A percentile compares a stretch with the other conserved stretches of the same genome.
phyloP scores from a whole-genome alignment of 345 rosid species.

The Populus tremula region DNA sequence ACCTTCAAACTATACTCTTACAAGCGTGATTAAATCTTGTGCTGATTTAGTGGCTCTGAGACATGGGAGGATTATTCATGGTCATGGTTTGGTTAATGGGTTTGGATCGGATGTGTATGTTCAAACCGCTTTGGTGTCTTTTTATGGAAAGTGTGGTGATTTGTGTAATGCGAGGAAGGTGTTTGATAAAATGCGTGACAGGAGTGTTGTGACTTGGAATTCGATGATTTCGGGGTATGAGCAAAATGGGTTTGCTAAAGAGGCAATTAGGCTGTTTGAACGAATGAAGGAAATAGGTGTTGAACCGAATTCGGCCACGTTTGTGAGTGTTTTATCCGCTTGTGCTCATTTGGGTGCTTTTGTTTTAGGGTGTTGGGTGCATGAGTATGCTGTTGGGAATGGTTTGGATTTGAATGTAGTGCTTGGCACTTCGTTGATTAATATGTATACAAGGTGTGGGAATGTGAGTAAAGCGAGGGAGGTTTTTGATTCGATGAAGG shows the following conservation, averaged over 20 bases:
- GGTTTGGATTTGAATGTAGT: slow-evolving; percentile 51
- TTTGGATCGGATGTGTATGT: slow-evolving; percentile 61
- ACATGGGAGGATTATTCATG: slow-evolving; percentile 55
- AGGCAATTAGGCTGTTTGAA: slow-evolving; percentile 56
- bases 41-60: slow-evolving; percentile 46
- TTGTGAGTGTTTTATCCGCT: slow-evolving; percentile 62
- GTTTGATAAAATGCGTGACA: slow-evolving; percentile 66
- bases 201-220: slow-evolving; percentile 75
- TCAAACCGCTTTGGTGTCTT: slow-evolving; percentile 58
- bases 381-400: slow-evolving; percentile 36
- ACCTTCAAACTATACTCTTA: slow-evolving; percentile 66
- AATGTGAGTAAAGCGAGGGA: slow-evolving; percentile 50
- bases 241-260: slow-evolving; percentile 62
- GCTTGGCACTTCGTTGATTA: slow-evolving; percentile 73
- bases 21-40: slow-evolving; percentile 71
- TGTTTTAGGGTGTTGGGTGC: slow-evolving; percentile 65
- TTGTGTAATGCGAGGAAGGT: slow-evolving; percentile 48
- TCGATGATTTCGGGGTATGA: slow-evolving; percentile 77
- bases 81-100: slow-evolving; percentile 53
- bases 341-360: slow-evolving; percentile 72
- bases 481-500: slow-evolving; percentile 60
- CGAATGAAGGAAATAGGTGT: slow-evolving; percentile 46
- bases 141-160: slow-evolving; percentile 48
- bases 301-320: slow-evolving; percentile 63
- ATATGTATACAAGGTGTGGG: slow-evolving; percentile 84